Conservation (phyloP, 192 early-diverging fungal genomes). For the Entophlyctis luteolus region DNA sequence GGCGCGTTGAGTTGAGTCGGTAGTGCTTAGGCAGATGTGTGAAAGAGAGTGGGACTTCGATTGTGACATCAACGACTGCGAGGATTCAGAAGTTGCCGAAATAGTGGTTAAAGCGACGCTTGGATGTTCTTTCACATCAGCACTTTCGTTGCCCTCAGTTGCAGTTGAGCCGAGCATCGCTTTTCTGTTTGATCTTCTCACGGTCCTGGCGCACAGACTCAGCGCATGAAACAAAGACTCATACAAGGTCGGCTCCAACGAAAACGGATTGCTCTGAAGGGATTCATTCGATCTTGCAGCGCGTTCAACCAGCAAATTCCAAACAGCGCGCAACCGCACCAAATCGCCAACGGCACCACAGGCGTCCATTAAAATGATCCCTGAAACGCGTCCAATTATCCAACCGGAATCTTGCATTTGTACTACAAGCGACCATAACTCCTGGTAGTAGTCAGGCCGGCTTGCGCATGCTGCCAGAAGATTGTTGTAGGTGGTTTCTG, state of each 20-base stretch:
- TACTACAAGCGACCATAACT: conserved; percentile 72
- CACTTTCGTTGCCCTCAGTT: neutral
- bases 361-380: conserved; percentile 74
- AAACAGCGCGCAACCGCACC: conserved; percentile 55
- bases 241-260: no score
- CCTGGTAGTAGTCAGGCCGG: conserved; percentile 77
- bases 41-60: neutral
- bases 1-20: neutral
- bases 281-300: conserved; percentile 1
- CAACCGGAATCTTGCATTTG: conserved; percentile 87
- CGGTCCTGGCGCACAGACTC: neutral
- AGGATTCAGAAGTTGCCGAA: no score
- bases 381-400: conserved; percentile 71
- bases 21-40: neutral
- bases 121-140: no score
- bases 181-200: neutral
- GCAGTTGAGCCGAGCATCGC: neutral
- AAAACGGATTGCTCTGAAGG: neutral
- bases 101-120: no score
- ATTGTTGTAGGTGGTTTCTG: conserved; percentile 81
- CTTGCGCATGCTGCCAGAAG: conserved; percentile 79
- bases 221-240: conserved; percentile 7
- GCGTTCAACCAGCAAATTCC: conserved; percentile 22
- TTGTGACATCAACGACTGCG: no score
- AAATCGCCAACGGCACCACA: conserved; percentile 75